phyloP scores from a whole-genome alignment of 805 yeast species.

The Hanseniaspora lachancei region DNA sequence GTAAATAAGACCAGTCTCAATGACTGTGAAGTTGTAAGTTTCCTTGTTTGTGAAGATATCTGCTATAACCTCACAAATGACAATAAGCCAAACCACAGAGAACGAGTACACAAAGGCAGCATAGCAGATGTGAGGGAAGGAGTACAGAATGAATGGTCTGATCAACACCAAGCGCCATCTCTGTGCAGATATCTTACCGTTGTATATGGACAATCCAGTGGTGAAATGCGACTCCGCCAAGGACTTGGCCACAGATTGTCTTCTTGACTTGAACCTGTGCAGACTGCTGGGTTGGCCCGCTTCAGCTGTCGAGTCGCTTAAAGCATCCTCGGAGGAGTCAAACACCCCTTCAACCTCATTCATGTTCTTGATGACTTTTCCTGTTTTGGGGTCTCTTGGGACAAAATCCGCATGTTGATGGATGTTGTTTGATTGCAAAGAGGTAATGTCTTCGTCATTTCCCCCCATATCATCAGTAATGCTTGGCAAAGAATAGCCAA shows the following conservation, averaged over 20 bases:
- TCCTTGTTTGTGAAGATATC: constrained; percentile 31
- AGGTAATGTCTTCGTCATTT: background rate
- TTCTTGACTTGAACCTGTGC: constrained; percentile 5
- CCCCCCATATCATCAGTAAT: background rate
- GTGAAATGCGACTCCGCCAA: constrained; percentile 14
- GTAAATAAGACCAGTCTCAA: constrained; percentile 41
- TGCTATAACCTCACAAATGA: constrained; percentile 44
- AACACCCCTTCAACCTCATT: constrained; percentile 7
- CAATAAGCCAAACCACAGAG: constrained; percentile 52
- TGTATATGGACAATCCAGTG: constrained; percentile 30
- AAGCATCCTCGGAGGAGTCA: constrained; percentile 2
- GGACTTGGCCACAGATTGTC: constrained; percentile 9
- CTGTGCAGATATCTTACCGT: constrained; percentile 40
- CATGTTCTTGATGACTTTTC: background rate
- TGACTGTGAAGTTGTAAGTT: constrained; percentile 33
- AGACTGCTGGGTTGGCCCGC: background rate
- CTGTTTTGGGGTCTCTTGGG: constrained; percentile 4
- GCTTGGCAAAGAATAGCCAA: constrained; percentile 20
- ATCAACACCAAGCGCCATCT: constrained; percentile 43
- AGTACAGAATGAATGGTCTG: constrained; percentile 39
- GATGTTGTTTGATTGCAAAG: background rate
- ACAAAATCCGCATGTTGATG: background rate
- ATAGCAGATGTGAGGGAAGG: constrained; percentile 40
- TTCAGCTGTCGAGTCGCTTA: background rate
- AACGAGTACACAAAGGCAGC: constrained; percentile 41